Base-by-base conservation (phyloP, 1,284 basidiomycete species). In the Ustilago sp. region DNA sequence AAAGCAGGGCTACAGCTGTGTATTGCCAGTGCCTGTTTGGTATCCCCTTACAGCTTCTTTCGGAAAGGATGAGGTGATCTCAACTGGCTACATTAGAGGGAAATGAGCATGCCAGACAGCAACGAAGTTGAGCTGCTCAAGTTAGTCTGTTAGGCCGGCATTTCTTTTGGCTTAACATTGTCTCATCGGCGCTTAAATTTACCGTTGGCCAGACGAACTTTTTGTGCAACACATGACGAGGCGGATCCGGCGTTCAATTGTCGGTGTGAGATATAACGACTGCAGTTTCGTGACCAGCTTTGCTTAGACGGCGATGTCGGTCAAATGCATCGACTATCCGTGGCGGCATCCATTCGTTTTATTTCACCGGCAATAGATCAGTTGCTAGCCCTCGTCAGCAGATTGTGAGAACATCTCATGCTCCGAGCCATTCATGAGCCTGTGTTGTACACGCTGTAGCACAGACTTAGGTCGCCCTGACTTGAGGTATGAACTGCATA, bases 181-280 rank as follows among this genome's bases (percentile, higher is more conserved):
- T 48, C 23, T 53, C 19, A 41, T 64, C 56, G 63, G 63, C 59
- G 63, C 58, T 54, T 64, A 57, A 64, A 64, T 53, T 64, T 38
- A 50, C 63, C 62, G 34, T 56, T 45, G 59, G 28, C 50, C 23
- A n/a, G 28, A 15, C 17, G 31, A 50, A n/a, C 7, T 23, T 50
- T 32, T 31, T 28, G 31, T 32, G 23, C 48, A 32, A 50, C 32
- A 53, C 52, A 36, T 31, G 28, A 12, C 23, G 23, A 28, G 23
- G 23, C 23, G 23, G 23, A 28, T 8, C 43, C 43, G 43, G n/a
- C 23, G 23, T 19, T 45, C n/a, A 45, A n/a, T 5, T 45, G n/a
- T 19, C 43, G 2, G 43, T 45, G n/a, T 45, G 43, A 19, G 43
- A 45, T 8, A 11, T 8, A 45, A 17, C n/a, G 43, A 45, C 7